Evolutionary conservation across 1,284 basidiomycete species (phyloP), one percentile per base, ranked within the genome.

Genomic region (Ustanciosporium gigantosporum): DNA sequence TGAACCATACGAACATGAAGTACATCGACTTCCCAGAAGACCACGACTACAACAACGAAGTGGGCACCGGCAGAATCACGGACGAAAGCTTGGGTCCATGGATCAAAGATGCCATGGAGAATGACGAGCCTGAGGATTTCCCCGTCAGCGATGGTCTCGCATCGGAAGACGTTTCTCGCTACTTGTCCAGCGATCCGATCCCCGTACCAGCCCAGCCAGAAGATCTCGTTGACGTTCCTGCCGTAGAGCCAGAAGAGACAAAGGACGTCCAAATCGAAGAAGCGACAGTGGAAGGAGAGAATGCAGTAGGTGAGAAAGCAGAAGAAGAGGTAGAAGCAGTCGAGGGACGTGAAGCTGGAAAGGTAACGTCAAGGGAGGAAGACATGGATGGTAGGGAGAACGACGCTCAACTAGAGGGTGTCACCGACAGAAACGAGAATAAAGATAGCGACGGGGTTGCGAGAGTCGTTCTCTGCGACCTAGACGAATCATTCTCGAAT

Each of bases 21-120:
- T 64, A 58, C 37, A 64, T 64, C 25, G 60, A 64, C 25, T 64
- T 64, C 21, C 49, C 53, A 3, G 46, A 53, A 4, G 49, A 38
- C 5, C 25, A 58, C 9, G 60, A 64, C 21, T 64, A 53, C 37
- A 53, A 53, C 15, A 6, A 40, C 14, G 46, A 52, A n/a, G 45
- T 58, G 8, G 55, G 53, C 23, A 29, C 40, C 9, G 56, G 49
- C 2, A 36, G 55, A 20, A 49, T 64, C 6, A 58, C 53, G 20
- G 60, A 64, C 29, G 53, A 57, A 15, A 58, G 60, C 22, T 34
- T 64, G 1, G 60, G 50, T 2, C 60, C 60, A 6, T 64, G 60
- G 60, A 58, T 64, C 31, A 45, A 53, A 16, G 60, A 58, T 31
- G 53, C 60, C 6, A 44, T 64, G n/a, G 35, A 46, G 14, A 46